Evolutionary conservation across 805 yeast species (phyloP), one percentile per base, ranked within the genome.

Genomic region (Blastobotrys muscicola): DNA sequence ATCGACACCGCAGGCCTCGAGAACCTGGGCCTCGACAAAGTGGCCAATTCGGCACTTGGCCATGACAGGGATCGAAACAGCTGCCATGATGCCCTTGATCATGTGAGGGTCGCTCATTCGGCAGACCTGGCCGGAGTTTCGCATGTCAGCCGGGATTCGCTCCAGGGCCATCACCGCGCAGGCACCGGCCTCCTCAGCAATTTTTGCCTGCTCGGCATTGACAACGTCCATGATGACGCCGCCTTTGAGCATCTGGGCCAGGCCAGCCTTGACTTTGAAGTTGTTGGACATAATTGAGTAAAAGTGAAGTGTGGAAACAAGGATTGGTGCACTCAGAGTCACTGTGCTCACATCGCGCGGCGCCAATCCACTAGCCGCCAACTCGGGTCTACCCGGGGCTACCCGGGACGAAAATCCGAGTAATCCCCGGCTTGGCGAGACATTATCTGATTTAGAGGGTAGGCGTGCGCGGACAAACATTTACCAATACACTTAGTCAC

Each of bases 141-240:
- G 74, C 75, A 84, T 84, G 59, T 84, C 92, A 6, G 92, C 86
- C 8, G 94, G 94, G 45, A 84, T 85, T 53, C 81, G 68, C 65
- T 84, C 94, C 50, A 84, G 69, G 3, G 94, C 94, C 94, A 84
- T 84, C 15, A 84, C 94, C 10, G 94, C 90, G 65, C 85, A 81
- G 10, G 94, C 94, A 47, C 94, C 94, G 3, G 94, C 90, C 43
- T 66, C 69, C 61, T 84, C 90, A 16, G 94, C 94, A 42, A 84
- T 75, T 36, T 69, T 61, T 15, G 94, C 94, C 65, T 84, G 92
- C 56, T 84, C 92, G 31, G 80, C 80, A 46, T 71, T 82, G 46
- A 82, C 85, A 41, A 50, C 58, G 62, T 65, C 70, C 70, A 65
- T 65, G 47, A 65, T 66, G 39, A 65, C 70, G 31, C 70, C 70